Conservation (phyloP, 495 filamentous ascomycete species). For the Tuber indicum region DNA sequence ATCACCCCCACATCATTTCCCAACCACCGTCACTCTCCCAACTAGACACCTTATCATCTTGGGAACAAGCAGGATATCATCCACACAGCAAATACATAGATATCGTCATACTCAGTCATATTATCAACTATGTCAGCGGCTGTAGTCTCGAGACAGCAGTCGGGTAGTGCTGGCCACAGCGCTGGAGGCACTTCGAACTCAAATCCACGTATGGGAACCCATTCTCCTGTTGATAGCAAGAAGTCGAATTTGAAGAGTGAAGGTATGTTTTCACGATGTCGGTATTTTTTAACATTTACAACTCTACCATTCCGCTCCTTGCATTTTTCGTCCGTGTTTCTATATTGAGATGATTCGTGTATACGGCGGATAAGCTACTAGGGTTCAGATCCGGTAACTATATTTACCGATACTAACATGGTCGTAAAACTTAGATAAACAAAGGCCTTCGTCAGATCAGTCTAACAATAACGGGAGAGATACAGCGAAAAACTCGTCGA, state of each 20-base stretch:
- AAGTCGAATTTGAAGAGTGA: constrained; percentile 32
- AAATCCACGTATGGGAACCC: constrained; percentile 40
- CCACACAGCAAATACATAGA: constrained; percentile 36
- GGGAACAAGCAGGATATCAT: constrained; percentile 33
- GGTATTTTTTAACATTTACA: constrained; percentile 12
- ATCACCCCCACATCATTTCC: constrained; percentile 36
- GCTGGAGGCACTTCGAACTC: constrained; percentile 33
- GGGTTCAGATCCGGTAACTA: neutral
- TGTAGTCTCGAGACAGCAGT: constrained; percentile 38
- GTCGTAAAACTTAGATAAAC: neutral
- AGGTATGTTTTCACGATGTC: constrained; percentile 32
- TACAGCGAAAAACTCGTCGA: constrained; percentile 15
- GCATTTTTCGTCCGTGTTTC: neutral
- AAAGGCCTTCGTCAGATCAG: neutral
- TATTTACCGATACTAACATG: neutral
- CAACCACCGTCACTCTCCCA: constrained; percentile 32
- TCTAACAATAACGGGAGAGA: constrained; percentile 1
- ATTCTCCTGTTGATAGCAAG: constrained; percentile 39
- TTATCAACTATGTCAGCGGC: constrained; percentile 41
- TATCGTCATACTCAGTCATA: constrained; percentile 40
- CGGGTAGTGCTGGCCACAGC: constrained; percentile 29
- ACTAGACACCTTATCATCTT: constrained; percentile 36
- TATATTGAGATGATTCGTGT: neutral
- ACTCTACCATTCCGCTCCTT: neutral
- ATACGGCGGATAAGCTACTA: neutral